Conservation (phyloP, 306 rosid species). For the Castanopsis chinensis region DNA sequence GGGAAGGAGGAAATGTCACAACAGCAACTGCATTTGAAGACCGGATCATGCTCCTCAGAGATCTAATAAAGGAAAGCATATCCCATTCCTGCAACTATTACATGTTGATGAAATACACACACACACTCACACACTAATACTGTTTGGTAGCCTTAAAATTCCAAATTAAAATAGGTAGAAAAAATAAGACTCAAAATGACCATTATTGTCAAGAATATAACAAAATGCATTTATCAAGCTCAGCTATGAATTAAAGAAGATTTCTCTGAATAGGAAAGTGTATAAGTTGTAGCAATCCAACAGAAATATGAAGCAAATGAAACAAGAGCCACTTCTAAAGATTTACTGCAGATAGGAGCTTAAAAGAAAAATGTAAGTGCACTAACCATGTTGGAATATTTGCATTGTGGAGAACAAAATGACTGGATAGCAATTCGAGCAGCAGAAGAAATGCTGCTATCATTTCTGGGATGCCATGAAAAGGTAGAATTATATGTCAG, state of each 20-base stretch:
- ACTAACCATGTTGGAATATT: slow-evolving; percentile 66
- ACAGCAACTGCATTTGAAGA: slow-evolving; percentile 78
- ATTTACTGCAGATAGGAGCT: background rate
- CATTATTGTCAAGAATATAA: background rate
- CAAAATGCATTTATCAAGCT: background rate
- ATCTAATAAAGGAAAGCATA: slow-evolving; percentile 76
- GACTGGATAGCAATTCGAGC: slow-evolving; percentile 88
- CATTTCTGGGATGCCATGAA: slow-evolving; percentile 39
- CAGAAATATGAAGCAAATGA: background rate
- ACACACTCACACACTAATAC: slow-evolving; percentile 2
- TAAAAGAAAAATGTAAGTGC: slow-evolving; percentile 1
- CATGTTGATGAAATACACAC: background rate
- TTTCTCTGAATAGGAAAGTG: background rate
- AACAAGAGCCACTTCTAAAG: slow-evolving; percentile 9
- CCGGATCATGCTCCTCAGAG: slow-evolving; percentile 59
- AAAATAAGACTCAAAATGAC: background rate
- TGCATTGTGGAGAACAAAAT: slow-evolving; percentile 84
- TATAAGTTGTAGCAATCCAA: background rate
- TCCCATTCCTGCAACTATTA: slow-evolving; percentile 74
- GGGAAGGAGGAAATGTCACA: slow-evolving; percentile 71
- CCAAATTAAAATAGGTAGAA: background rate
- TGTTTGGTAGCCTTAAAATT: background rate
- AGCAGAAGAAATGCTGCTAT: slow-evolving; percentile 43
- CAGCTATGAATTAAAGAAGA: background rate
- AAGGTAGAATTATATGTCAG: background rate